phyloP scores from a whole-genome alignment of 2,329 filamentous ascomycete genomes.

The Trichophyton equinum region DNA sequence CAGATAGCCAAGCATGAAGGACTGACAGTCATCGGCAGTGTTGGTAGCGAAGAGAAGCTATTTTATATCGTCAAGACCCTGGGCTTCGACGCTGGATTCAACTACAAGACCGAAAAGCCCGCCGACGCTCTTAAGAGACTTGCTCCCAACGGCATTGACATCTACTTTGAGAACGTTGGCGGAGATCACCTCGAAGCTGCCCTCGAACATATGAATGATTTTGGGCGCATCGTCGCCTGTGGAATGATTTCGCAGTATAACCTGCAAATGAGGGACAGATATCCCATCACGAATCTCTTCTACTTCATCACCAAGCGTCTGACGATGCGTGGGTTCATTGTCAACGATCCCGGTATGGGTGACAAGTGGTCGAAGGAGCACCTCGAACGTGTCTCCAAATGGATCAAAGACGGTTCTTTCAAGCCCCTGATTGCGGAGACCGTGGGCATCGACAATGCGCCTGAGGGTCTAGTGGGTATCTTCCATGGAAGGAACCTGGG shows the following conservation, averaged over 20 bases:
- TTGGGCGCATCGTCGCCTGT: slow-evolving; percentile 53
- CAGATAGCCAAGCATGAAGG: slow-evolving; percentile 75
- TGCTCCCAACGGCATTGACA: slow-evolving; percentile 66
- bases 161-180: slow-evolving; percentile 72
- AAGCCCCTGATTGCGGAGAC: slow-evolving; percentile 57
- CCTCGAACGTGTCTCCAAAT: slow-evolving; percentile 61
- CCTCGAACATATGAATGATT: slow-evolving; percentile 49
- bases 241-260: slow-evolving; percentile 73
- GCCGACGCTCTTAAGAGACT: slow-evolving; percentile 55
- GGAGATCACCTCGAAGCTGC: slow-evolving; percentile 62
- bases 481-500: slow-evolving; percentile 71
- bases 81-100: slow-evolving; percentile 62
- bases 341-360: slow-evolving; percentile 52
- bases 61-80: slow-evolving; percentile 60
- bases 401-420: slow-evolving; percentile 63
- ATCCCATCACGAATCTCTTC: slow-evolving; percentile 55
- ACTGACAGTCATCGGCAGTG: slow-evolving; percentile 64
- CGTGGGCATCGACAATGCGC: slow-evolving; percentile 63
- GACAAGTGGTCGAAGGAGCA: slow-evolving; percentile 56
- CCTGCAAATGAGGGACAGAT: slow-evolving; percentile 41
- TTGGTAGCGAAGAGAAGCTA: slow-evolving; percentile 68
- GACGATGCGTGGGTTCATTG: slow-evolving; percentile 61
- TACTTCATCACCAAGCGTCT: slow-evolving; percentile 56
- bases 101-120: slow-evolving; percentile 75
- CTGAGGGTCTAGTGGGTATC: slow-evolving; percentile 62